Conservation (phyloP, 176 grass and related monocot species). For the Thinopyrum elongatum region DNA sequence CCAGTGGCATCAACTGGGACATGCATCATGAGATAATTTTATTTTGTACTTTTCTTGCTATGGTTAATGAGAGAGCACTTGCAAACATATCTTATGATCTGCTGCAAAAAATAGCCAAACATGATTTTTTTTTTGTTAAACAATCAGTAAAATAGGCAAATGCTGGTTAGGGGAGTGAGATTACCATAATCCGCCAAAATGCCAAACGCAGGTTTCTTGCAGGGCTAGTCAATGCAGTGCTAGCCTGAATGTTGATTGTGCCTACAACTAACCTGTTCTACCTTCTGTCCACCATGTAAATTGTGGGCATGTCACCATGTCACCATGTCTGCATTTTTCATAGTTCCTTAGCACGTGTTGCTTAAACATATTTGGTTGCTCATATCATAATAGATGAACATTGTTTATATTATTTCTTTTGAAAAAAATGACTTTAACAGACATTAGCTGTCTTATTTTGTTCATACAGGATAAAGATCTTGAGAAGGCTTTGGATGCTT, state of each 20-base stretch:
- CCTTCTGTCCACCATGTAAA: background rate
- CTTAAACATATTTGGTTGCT: background rate
- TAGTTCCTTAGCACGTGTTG: background rate
- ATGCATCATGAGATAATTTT: constrained; percentile 3
- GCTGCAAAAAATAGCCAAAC: background rate
- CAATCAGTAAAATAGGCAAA: background rate
- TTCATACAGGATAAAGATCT: constrained; percentile 72
- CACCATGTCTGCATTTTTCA: background rate
- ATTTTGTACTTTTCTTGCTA: background rate
- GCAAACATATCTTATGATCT: background rate
- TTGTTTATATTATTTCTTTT: background rate
- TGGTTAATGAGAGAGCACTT: background rate
- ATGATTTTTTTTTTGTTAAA: background rate
- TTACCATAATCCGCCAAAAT: background rate
- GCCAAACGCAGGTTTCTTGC: background rate
- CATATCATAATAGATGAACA: background rate
- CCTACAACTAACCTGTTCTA: background rate
- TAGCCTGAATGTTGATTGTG: background rate
- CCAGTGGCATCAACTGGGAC: background rate
- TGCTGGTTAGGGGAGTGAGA: background rate
- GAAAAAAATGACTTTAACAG: background rate
- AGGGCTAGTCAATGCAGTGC: background rate
- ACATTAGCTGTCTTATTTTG: constrained; percentile 28
- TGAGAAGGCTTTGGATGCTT: constrained; percentile 92
- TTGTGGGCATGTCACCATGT: background rate